Base-by-base conservation (phyloP, 805 yeast species). In the Candida nemodendra region DNA sequence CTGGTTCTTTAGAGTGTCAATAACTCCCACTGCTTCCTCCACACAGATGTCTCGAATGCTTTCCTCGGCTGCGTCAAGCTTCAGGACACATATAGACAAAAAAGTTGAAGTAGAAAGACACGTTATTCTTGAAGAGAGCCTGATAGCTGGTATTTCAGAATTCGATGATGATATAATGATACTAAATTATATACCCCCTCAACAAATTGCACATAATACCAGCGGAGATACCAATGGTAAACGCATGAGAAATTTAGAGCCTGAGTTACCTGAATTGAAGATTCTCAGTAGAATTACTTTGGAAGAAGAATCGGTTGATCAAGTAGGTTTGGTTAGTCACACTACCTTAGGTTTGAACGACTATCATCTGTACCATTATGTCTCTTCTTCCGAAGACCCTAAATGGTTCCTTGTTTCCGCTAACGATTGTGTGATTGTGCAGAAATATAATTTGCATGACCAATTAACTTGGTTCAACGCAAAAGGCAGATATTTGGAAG, bases 111-210 rank as follows among this genome's bases (percentile, higher is more conserved):
- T 75, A 36, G 81, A 66, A 50, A 58, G 36, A 53, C 83, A 69
- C 58, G 48, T 77, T 38, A 66, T 69, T 44, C 53, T 72, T 50
- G 61, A 65, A 14, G 80, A 69, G 36, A 68, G 72, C 25, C 60
- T 85, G 30, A 72, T 91, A 15, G 79, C 91, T 3, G 97, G 97
- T 1, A 70, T 88, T 12, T 76, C 87, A 1, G 74, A 81, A n/a
- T 83, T 81, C 53, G 78, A 76, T 44, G 88, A 83, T 41, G 73
- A 77, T 33, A 64, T 87, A 54, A 66, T 89, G 60, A 59, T 84
- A 4, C 62, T 83, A 32, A 72, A 83, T 7, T 76, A 72, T 51
- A 63, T 66, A 35, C 69, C 72, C 23, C 69, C 75, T 8, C 45
- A 50, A n/a, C 24, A 23, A 16, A 28, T 27, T 17, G 27, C 18